A percentile compares a stretch with the other conserved stretches of the same genome.
Evolutionary conservation across 1,284 basidiomycete species (phyloP).

Genomic region (Heliocybe sulcata): DNA sequence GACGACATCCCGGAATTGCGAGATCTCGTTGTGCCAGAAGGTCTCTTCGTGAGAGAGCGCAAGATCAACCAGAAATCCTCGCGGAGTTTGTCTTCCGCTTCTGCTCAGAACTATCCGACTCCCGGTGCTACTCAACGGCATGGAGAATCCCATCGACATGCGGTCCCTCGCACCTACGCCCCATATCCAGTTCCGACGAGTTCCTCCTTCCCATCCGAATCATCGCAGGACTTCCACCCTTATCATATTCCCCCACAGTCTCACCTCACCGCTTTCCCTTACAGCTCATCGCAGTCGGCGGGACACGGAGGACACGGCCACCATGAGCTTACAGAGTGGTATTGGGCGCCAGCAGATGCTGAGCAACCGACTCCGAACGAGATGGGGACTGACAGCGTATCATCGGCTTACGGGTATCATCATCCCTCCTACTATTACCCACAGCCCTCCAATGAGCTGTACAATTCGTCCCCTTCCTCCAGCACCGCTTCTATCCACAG

Average conservation of each 20-base stretch:
- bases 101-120: not conserved
- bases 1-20: slow-evolving; percentile 50
- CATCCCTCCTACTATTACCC: not conserved
- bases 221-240: too few species aligned
- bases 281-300: not conserved
- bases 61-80: not conserved
- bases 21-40: slow-evolving; percentile 48
- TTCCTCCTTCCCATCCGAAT: not conserved
- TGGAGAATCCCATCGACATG: not conserved
- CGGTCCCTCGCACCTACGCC: not conserved
- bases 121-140: not conserved
- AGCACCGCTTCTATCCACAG: not conserved
- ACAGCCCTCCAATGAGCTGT: not conserved
- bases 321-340: too few species aligned
- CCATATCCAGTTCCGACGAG: not conserved
- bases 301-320: too few species aligned
- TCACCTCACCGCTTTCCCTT: not conserved
- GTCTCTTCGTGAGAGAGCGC: slow-evolving; percentile 25
- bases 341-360: too few species aligned
- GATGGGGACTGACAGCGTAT: too few species aligned
- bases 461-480: not conserved
- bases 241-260: not conserved
- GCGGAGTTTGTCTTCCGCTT: not conserved
- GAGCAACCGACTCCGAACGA: too few species aligned
- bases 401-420: not conserved